Evolutionary conservation across 2,329 filamentous ascomycete species (phyloP).

Genomic region (Aureobasidium lini): DNA sequence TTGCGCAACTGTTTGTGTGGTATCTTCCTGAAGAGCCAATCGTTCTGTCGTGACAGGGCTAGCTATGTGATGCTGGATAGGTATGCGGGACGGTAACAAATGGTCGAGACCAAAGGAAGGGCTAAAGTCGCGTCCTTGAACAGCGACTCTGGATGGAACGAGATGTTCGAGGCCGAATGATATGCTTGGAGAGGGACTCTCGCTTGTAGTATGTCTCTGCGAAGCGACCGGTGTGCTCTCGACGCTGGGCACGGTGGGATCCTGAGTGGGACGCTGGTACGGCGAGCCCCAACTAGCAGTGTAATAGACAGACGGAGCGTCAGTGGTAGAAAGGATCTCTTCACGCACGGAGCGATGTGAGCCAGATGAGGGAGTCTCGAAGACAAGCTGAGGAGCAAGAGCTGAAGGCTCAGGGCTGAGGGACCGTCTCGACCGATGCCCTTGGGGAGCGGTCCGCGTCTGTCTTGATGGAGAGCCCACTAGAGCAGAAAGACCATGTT

Average conservation of each 20-base stretch:
- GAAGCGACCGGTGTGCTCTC: constrained; percentile 1
- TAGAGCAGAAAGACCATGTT: constrained; percentile 3
- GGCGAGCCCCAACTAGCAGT: constrained; percentile 90
- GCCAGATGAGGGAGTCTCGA: constrained; percentile 6
- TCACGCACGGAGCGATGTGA: not conserved
- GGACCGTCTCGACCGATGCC: constrained; percentile 5
- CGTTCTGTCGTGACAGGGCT: constrained; percentile 11
- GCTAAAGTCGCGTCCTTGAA: constrained; percentile 9
- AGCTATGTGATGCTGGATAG: constrained; percentile 10
- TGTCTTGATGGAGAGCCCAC: not conserved
- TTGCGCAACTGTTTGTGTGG: not conserved
- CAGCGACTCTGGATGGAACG: constrained; percentile 23
- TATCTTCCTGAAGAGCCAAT: constrained; percentile 1
- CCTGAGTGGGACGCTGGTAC: constrained; percentile 55
- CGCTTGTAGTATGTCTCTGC: constrained; percentile 19
- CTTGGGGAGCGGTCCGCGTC: not conserved
- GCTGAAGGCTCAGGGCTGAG: not conserved
- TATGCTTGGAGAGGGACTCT: constrained; percentile 24
- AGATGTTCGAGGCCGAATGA: constrained; percentile 30
- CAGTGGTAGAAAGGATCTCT: not conserved
- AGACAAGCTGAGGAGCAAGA: not conserved
- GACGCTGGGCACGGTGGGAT: constrained; percentile 15
- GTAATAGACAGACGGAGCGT: constrained; percentile 30
- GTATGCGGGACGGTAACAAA: constrained; percentile 25
- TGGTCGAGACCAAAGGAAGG: constrained; percentile 29